Evolutionary conservation across 2,329 filamentous ascomycete species (phyloP).

Genomic region (Coniochaeta ligniaria): DNA sequence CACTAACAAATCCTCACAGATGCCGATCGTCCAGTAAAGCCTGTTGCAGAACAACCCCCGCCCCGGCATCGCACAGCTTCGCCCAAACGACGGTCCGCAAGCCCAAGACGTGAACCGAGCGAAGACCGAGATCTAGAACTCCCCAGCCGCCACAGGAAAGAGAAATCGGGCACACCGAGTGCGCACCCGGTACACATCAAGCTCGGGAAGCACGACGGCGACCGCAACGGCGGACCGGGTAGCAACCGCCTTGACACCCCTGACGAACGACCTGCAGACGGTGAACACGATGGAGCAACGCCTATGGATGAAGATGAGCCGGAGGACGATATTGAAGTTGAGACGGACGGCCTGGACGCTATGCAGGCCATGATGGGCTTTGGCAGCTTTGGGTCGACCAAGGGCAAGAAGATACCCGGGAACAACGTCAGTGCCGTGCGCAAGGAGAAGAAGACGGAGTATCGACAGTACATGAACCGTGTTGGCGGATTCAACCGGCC

Average conservation of each 20-base stretch:
- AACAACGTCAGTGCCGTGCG: slow-evolving; percentile 77
- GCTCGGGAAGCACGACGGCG: neutral
- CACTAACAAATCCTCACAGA: neutral
- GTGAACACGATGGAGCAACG: slow-evolving; percentile 11
- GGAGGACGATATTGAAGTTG: slow-evolving; percentile 42
- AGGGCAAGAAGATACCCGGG: slow-evolving; percentile 79
- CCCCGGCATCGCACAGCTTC: slow-evolving; percentile 2
- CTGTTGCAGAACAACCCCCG: neutral
- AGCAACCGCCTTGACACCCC: neutral
- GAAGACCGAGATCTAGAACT: slow-evolving; percentile 9
- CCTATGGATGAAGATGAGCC: slow-evolving; percentile 21
- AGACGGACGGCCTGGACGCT: slow-evolving; percentile 61
- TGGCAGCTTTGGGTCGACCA: slow-evolving; percentile 75
- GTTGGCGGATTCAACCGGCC: slow-evolving; percentile 76
- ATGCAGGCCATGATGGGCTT: slow-evolving; percentile 93
- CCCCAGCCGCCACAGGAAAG: slow-evolving; percentile 12
- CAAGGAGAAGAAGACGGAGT: slow-evolving; percentile 92
- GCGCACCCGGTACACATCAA: slow-evolving; percentile 6
- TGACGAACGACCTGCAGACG: slow-evolving; percentile 7
- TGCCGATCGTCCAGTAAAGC: neutral
- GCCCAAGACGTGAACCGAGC: slow-evolving; percentile 6
- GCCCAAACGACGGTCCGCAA: slow-evolving; percentile 10
- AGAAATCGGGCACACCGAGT: slow-evolving; percentile 7
- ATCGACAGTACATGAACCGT: slow-evolving; percentile 94
- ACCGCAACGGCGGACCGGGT: slow-evolving; percentile 1